Evolutionary conservation across 306 rosid genomes (phyloP), one percentile per base, ranked within the genome.

Genomic region (Notholithocarpus densiflorus): DNA sequence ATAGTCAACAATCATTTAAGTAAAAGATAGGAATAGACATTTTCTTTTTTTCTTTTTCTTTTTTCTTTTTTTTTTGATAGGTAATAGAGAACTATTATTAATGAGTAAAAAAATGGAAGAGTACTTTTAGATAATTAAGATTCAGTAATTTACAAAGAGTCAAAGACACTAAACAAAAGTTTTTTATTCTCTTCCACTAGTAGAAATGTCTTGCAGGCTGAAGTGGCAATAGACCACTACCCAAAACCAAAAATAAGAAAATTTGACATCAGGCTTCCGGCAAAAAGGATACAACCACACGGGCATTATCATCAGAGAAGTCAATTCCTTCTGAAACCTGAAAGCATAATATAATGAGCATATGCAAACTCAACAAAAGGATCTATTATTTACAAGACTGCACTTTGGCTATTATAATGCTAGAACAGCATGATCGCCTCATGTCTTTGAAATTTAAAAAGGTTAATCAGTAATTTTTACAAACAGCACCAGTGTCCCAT

Each of bases 241-340:
- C 34, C 57, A 55, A 26, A 3, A 54, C 29, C 20, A 48, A 27
- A 51, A 69, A 40, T 8, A 40, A 40, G 45, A 8, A 40, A 61
- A 80, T 29, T 43, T 34, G 76, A 74, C 48, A 68, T 55, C 32
- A 31, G 32, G 70, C 21, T 21, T 21, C 31, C 74, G 48, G 78
- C 77, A 57, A 53, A 57, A 88, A 92, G 97, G 98, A 95, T 95
- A 95, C 98, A 76, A 95, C 98, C 60, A 77, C 93, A 80, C 98
- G 87, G 75, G 98, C 98, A 82, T 95, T 87, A 77, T 92, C 98
- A 88, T 95, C 94, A 21, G 97, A 82, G 82, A 95, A 95, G 86
- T 95, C 98, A 56, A 95, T 89, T 84, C 98, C 98, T 83, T 95
- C 98, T 51, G 98, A 92, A 84, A 94, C 92, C 98, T 94, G 94